phyloP scores from a whole-genome alignment of 495 filamentous ascomycete species.

The Durotheca rogersii region DNA sequence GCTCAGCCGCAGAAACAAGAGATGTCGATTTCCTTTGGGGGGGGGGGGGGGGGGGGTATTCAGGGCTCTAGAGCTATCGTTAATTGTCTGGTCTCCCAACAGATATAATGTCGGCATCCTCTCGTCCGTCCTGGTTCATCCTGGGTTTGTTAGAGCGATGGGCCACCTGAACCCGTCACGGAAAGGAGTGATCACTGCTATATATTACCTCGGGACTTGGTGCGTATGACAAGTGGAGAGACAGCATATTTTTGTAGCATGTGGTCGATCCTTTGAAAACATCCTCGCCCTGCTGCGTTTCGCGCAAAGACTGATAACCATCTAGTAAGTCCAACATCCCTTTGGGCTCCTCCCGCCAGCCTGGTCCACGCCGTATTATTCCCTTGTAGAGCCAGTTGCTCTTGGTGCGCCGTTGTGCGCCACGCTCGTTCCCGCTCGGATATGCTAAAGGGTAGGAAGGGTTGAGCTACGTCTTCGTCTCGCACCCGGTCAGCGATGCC shows the following conservation, averaged over 20 bases:
- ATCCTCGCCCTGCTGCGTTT: no score
- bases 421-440: no score
- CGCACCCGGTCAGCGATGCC: conserved; percentile 48
- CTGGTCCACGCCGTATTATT: no score
- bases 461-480: conserved; percentile 55
- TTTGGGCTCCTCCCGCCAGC: no score
- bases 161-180: conserved; percentile 43
- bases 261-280: no score
- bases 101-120: conserved; percentile 61
- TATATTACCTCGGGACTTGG: conserved; percentile 61
- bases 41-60: no score
- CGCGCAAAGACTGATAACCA: conserved; percentile 2
- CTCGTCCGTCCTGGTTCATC: conserved; percentile 55
- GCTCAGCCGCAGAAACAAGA: no score
- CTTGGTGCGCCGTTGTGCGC: no score
- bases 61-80: background rate
- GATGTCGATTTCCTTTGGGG: no score
- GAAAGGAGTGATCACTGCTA: conserved; percentile 55
- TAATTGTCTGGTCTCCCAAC: background rate
- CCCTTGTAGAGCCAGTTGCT: no score
- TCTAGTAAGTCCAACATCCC: conserved; percentile 9
- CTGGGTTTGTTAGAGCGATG: conserved; percentile 50
- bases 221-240: conserved; percentile 3
- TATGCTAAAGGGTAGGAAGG: conserved; percentile 9
- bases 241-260: background rate